Base-by-base conservation (phyloP, 306 rosid genomes). In the Acmispon strigosus region DNA sequence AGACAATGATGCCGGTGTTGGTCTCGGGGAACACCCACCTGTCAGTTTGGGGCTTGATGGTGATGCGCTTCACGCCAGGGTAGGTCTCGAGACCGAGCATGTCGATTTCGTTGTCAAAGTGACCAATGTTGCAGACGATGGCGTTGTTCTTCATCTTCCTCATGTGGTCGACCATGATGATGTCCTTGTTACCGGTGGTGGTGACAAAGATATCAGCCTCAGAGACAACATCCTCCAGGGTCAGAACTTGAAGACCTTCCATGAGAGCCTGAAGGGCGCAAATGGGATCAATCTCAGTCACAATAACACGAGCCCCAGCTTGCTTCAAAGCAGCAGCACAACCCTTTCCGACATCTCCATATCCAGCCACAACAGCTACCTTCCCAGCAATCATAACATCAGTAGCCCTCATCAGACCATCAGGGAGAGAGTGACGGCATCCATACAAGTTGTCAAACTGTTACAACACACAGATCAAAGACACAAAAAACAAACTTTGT, bases 141-240 rank as follows among this genome's bases (percentile, higher is more conserved):
- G 99, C 97, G 68, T 94, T 94, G 95, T 91, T 94, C 88, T 94
- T 94, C 99, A 94, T 94, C 67, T 89, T 94, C 92, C 10, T 91
- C 99, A 94, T 94, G 77, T 89, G 82, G 12, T 56, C 78, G 20
- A 94, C 78, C 95, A 89, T 94, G 84, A 94, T 94, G 76, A 94
- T 94, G 95, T 94, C 99, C 90, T 94, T 94, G 91, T 94, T 94
- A 27, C 99, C 99, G 0, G 97, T 94, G 84, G 99, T 94, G 85
- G 99, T 94, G 17, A 94, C 99, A 8, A 94, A 87, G 84, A 94
- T 94, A 58, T 94, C 99, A 24, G 91, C 95, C 58, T 86, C 83
- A 0, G 95, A 75, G 7, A 94, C 83, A 27, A 82, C 84, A 8
- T 94, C 96, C 9, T 84, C 88, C 0, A 94, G 75, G 73, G 97